A percentile compares a stretch with the other conserved stretches of the same genome.
phyloP scores from a whole-genome alignment of 2,329 filamentous ascomycete species.

The Torrubiellomyces zombiae region DNA sequence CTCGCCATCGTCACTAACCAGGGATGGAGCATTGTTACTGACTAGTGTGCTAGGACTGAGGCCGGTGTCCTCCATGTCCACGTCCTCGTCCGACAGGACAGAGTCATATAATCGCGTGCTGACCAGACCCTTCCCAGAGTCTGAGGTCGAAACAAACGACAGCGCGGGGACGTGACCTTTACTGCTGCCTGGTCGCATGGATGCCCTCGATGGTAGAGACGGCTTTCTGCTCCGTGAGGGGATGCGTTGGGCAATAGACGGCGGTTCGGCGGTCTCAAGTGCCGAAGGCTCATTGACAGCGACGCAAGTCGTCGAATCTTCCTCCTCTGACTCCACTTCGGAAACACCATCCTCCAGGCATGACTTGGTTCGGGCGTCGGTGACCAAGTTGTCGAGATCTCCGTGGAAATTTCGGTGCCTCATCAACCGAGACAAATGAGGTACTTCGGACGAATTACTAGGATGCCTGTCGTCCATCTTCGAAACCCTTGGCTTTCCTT shows the following conservation, averaged over 20 bases:
- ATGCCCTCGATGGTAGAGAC: slow-evolving; percentile 26
- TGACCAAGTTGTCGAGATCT: slow-evolving; percentile 40
- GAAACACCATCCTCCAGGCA: slow-evolving; percentile 32
- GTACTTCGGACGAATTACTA: slow-evolving; percentile 40
- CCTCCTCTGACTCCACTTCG: slow-evolving; percentile 38
- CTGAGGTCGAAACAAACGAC: slow-evolving; percentile 21
- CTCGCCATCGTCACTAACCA: slow-evolving; percentile 68
- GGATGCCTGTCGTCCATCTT: too few species aligned
- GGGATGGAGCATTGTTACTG: slow-evolving; percentile 61
- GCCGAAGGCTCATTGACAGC: too few species aligned
- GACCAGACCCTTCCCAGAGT: slow-evolving; percentile 7
- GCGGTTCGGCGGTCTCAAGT: too few species aligned
- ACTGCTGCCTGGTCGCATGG: slow-evolving; percentile 35
- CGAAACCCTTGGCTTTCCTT: too few species aligned
- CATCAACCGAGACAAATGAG: slow-evolving; percentile 51
- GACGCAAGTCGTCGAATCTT: too few species aligned
- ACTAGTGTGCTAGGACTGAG: slow-evolving; percentile 52
- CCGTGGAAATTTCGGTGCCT: slow-evolving; percentile 42
- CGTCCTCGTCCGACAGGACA: slow-evolving; percentile 25
- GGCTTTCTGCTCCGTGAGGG: slow-evolving; percentile 37
- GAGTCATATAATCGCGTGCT: slow-evolving; percentile 8
- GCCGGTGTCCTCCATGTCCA: slow-evolving; percentile 40
- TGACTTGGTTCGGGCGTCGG: slow-evolving; percentile 39
- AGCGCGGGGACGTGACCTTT: slow-evolving; percentile 30
- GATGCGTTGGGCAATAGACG: slow-evolving; percentile 35